Conservation (phyloP, 2,329 filamentous ascomycete species). For the Coniochaeta sp. region DNA sequence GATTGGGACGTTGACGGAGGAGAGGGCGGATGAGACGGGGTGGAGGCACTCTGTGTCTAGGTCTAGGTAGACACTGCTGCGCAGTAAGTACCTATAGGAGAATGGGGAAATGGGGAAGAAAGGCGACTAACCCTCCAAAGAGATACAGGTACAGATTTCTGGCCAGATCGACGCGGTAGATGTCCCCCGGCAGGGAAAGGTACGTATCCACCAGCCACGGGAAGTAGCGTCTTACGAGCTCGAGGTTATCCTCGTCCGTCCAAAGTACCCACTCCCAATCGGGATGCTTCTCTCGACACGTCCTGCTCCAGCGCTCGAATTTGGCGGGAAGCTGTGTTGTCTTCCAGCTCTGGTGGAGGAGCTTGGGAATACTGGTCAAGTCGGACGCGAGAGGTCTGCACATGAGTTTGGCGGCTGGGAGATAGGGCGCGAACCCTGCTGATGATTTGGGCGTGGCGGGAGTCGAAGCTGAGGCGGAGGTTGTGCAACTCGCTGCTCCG, state of each 20-base stretch:
- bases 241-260: conserved; percentile 27
- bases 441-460: too few relatives aligned
- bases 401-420: neutral
- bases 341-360: conserved; percentile 22
- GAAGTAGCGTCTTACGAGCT: conserved; percentile 22
- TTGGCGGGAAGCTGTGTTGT: conserved; percentile 15
- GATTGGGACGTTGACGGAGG: too few relatives aligned
- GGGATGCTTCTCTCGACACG: conserved; percentile 20
- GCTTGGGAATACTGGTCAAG: conserved; percentile 27
- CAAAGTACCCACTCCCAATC: conserved; percentile 29
- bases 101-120: too few relatives aligned
- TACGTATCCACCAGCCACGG: conserved; percentile 23
- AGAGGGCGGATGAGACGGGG: conserved; percentile 9
- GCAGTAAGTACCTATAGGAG: neutral
- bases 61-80: conserved; percentile 21
- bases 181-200: conserved; percentile 19
- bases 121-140: conserved; percentile 28
- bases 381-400: neutral
- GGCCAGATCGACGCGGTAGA: conserved; percentile 24
- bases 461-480: too few relatives aligned
- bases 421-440: too few relatives aligned
- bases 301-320: conserved; percentile 23
- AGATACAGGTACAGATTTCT: conserved; percentile 28
- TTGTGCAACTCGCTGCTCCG: too few relatives aligned
- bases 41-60: conserved; percentile 25